Evolutionary conservation across 129 eudicot genomes (phyloP).

Genomic region (Kitagawia praeruptora): DNA sequence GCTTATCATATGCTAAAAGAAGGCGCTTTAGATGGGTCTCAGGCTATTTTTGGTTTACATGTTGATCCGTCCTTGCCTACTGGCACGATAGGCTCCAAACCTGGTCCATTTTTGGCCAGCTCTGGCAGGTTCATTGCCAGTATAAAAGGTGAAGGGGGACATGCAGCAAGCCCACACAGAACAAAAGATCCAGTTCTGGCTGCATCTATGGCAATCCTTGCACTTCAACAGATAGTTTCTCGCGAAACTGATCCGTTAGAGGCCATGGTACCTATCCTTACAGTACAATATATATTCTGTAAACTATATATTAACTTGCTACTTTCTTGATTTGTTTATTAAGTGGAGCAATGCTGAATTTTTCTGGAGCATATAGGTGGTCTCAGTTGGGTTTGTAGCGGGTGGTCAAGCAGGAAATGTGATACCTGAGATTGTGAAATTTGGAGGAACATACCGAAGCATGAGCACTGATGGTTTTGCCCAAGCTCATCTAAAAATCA

Average conservation of each 20-base stretch:
- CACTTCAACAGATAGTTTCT: constrained; percentile 19
- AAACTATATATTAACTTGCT: neutral
- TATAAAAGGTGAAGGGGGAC: constrained; percentile 13
- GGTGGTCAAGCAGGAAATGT: constrained; percentile 50
- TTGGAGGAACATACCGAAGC: constrained; percentile 80
- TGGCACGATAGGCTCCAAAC: constrained; percentile 19
- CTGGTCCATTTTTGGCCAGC: constrained; percentile 24
- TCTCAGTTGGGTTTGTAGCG: constrained; percentile 34
- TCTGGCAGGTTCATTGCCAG: constrained; percentile 19
- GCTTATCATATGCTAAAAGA: constrained; percentile 10
- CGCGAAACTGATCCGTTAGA: constrained; percentile 18
- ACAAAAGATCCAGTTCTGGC: constrained; percentile 21
- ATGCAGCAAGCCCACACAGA: constrained; percentile 15
- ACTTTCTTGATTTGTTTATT: neutral
- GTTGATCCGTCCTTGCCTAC: constrained; percentile 2
- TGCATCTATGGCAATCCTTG: constrained; percentile 15
- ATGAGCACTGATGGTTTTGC: constrained; percentile 46
- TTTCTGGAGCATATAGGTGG: constrained; percentile 26
- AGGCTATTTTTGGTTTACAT: constrained; percentile 9
- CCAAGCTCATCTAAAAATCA: constrained; percentile 41
- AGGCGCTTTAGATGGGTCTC: constrained; percentile 10
- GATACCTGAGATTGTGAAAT: constrained; percentile 54
- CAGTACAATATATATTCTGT: neutral
- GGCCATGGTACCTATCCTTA: constrained; percentile 5
- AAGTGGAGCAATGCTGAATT: neutral